phyloP scores from a whole-genome alignment of 805 yeast genomes.

The Metschnikowia gelsemii region DNA sequence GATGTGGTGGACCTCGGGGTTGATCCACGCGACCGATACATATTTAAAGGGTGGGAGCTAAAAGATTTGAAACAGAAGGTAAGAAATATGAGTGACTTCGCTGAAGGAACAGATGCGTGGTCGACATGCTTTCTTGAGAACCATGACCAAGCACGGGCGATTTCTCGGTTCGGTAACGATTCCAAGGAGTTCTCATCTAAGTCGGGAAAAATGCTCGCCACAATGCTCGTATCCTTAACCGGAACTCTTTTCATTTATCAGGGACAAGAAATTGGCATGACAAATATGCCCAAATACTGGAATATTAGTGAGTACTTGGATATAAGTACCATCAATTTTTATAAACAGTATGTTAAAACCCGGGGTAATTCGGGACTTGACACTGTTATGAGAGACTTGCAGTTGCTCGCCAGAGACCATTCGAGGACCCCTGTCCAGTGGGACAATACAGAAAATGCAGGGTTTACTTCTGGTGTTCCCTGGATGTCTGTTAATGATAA shows the following conservation, averaged over 20 bases:
- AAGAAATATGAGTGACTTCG: constrained; percentile 34
- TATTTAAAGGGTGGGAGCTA: constrained; percentile 32
- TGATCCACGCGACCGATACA: constrained; percentile 35
- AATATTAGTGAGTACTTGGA: constrained; percentile 50
- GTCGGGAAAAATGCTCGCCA: constrained; percentile 50
- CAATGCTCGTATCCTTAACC: constrained; percentile 46
- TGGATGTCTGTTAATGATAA: constrained; percentile 56
- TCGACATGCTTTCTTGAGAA: constrained; percentile 54
- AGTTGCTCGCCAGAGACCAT: constrained; percentile 49
- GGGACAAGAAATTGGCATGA: constrained; percentile 62
- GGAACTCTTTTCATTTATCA: constrained; percentile 59
- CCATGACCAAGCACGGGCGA: constrained; percentile 58
- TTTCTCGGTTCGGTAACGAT: constrained; percentile 51
- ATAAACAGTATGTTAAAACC: constrained; percentile 30
- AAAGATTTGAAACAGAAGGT: constrained; percentile 44
- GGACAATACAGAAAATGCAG: constrained; percentile 44
- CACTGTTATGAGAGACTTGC: constrained; percentile 31
- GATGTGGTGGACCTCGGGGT: constrained; percentile 39
- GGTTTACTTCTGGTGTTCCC: constrained; percentile 49
- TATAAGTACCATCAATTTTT: constrained; percentile 46
- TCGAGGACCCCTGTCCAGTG: constrained; percentile 60
- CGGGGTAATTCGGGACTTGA: constrained; percentile 26
- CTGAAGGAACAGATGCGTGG: constrained; percentile 56
- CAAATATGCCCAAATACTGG: constrained; percentile 48
- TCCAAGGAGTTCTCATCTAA: constrained; percentile 27